These are phyloP conservation scores for Talaromyces verruculosus DNA, from an alignment of 2,329 filamentous ascomycete genomes.

Conservation along the genomic window DNA sequence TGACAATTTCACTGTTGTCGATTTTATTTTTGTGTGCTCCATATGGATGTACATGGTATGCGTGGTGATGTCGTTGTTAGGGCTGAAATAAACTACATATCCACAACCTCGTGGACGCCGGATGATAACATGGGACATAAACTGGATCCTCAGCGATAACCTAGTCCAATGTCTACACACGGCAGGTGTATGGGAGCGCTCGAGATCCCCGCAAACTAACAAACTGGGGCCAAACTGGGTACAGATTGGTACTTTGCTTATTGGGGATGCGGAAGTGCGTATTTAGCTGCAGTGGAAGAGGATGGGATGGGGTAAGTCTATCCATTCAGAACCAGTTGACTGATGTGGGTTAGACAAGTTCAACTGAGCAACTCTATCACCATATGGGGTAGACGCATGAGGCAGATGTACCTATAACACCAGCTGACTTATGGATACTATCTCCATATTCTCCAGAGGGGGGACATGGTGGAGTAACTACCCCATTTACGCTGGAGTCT, in stretches of 20 bases:
- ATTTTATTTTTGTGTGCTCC: not conserved
- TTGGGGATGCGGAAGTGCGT: not conserved
- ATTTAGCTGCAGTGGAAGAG: not conserved
- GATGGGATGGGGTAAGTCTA: not conserved
- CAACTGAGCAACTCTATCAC: not conserved
- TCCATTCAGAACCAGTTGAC: not conserved
- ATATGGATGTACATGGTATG: not conserved
- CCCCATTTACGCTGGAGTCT: not conserved
- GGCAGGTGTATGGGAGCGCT: not conserved
- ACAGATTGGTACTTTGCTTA: not conserved
- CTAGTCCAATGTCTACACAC: not conserved
- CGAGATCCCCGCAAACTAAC: not conserved
- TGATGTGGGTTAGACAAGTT: not conserved
- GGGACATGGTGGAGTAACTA: slow-evolving; percentile 5
- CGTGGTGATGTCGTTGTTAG: not conserved
- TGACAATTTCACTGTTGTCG: not conserved
- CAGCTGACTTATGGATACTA: not conserved
- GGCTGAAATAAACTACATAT: slow-evolving; percentile 15
- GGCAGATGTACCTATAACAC: not conserved
- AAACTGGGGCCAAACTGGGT: not conserved
- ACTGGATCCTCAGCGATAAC: not conserved
- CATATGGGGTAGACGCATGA: not conserved
- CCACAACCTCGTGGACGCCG: not conserved
- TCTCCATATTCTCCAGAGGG: slow-evolving; percentile 1
- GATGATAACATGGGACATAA: not conserved